Conservation (phyloP, 257 asterid species). For the Capsicum baccatum region DNA sequence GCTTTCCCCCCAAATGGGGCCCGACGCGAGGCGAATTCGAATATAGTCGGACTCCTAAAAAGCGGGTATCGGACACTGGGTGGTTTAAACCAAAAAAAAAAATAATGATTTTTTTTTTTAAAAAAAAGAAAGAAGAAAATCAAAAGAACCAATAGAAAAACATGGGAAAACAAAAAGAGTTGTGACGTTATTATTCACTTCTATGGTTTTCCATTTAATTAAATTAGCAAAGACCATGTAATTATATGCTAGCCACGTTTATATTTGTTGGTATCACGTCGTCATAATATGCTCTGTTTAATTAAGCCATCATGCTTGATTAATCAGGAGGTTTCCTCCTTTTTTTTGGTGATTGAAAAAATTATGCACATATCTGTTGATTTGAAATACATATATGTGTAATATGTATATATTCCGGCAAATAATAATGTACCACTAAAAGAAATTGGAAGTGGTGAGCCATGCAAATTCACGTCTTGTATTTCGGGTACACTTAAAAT, state of each 20-base stretch:
- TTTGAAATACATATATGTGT: neutral
- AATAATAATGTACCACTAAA: neutral
- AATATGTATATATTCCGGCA: neutral
- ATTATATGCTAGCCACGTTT: neutral
- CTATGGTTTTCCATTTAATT: neutral
- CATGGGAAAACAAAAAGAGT: too few species aligned
- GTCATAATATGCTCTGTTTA: neutral
- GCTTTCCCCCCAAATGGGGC: too few species aligned
- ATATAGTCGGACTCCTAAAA: too few species aligned
- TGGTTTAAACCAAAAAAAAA: too few species aligned
- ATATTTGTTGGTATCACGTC: constrained; percentile 19
- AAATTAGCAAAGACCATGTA: constrained; percentile 16
- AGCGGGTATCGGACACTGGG: too few species aligned
- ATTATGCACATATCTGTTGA: neutral
- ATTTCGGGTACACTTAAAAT: too few species aligned
- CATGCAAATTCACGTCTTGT: neutral
- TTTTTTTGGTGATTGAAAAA: neutral
- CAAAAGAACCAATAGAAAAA: too few species aligned
- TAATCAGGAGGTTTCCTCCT: neutral
- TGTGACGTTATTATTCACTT: too few species aligned
- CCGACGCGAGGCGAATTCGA: too few species aligned
- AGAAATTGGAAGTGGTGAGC: neutral
- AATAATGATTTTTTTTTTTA: too few species aligned
- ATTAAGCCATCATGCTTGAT: neutral
- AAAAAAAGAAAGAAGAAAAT: too few species aligned